These are phyloP conservation scores for Atkinsonella hypoxylon DNA, from an alignment of 2,329 filamentous ascomycete species.

Conservation along the genomic window DNA sequence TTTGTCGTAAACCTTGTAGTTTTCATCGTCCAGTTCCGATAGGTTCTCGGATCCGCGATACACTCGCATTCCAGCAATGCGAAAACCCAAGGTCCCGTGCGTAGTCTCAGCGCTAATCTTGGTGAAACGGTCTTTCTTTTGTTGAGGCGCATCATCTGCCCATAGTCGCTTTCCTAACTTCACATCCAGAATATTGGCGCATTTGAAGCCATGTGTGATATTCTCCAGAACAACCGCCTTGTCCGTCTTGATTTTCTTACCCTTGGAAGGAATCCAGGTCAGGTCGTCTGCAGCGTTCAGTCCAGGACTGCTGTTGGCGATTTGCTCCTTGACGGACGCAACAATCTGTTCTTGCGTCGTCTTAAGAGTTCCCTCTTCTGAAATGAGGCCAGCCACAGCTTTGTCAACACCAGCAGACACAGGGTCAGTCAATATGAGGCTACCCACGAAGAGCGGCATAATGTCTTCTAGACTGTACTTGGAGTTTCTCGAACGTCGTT, in stretches of 20 bases:
- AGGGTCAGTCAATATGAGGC: constrained; percentile 53
- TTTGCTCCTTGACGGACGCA: constrained; percentile 21
- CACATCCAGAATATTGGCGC: constrained; percentile 83
- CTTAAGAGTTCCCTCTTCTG: constrained; percentile 21
- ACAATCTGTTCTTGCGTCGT: constrained; percentile 22
- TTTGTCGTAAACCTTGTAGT: constrained; percentile 50
- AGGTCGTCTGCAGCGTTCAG: constrained; percentile 12
- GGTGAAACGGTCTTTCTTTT: constrained; percentile 50
- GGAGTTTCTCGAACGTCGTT: constrained; percentile 39
- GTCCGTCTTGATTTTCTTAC: constrained; percentile 59
- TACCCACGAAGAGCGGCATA: constrained; percentile 80
- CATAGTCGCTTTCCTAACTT: constrained; percentile 82
- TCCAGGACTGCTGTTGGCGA: constrained; percentile 12
- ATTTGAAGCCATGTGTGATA: constrained; percentile 64
- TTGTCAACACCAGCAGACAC: constrained; percentile 37
- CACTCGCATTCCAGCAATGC: constrained; percentile 54
- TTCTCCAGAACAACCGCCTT: constrained; percentile 79
- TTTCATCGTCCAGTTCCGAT: constrained; percentile 38
- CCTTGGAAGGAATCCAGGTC: constrained; percentile 37
- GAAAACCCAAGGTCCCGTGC: constrained; percentile 47
- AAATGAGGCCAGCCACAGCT: constrained; percentile 31
- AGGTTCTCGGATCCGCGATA: constrained; percentile 44
- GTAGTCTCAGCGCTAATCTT: constrained; percentile 47
- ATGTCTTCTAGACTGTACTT: constrained; percentile 53
- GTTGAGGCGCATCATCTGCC: constrained; percentile 56